Evolutionary conservation across 164 flowering plant species (phyloP).

Genomic region (Macadamia integrifolia): DNA sequence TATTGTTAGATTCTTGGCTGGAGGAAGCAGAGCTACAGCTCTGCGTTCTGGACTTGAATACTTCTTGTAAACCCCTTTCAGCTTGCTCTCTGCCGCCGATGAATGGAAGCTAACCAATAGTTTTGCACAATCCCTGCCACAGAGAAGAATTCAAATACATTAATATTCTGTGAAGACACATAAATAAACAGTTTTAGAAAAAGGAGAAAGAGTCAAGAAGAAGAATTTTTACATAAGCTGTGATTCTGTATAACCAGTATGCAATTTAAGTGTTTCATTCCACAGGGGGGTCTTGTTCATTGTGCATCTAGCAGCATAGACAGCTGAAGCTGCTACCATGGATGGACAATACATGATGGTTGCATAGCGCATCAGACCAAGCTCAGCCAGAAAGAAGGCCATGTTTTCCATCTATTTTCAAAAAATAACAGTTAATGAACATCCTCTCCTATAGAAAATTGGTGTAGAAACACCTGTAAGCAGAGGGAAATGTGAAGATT

Average conservation of each 20-base stretch:
- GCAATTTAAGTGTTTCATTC: constrained; percentile 64
- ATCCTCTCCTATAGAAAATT: neutral
- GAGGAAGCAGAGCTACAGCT: constrained; percentile 57
- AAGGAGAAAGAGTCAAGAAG: neutral
- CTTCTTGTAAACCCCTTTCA: constrained; percentile 51
- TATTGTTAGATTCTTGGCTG: constrained; percentile 37
- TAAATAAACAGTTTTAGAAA: no score
- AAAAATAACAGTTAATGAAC: neutral
- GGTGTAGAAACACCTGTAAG: no score
- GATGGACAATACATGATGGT: constrained; percentile 56
- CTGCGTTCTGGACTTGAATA: constrained; percentile 45
- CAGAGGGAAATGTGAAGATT: neutral
- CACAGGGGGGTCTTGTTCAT: constrained; percentile 54
- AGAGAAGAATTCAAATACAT: neutral
- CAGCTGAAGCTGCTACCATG: constrained; percentile 87
- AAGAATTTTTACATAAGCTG: constrained; percentile 35
- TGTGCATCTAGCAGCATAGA: constrained; percentile 73
- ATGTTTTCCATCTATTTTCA: constrained; percentile 51
- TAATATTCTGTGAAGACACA: neutral
- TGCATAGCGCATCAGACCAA: constrained; percentile 72
- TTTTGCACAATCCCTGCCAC: constrained; percentile 68
- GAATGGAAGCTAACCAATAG: constrained; percentile 53
- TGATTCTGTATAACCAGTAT: constrained; percentile 68
- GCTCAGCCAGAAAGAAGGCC: constrained; percentile 67
- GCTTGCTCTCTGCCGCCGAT: constrained; percentile 37